phyloP scores from a whole-genome alignment of 2,329 filamentous ascomycete genomes.

The Phyllosticta ampelicida region DNA sequence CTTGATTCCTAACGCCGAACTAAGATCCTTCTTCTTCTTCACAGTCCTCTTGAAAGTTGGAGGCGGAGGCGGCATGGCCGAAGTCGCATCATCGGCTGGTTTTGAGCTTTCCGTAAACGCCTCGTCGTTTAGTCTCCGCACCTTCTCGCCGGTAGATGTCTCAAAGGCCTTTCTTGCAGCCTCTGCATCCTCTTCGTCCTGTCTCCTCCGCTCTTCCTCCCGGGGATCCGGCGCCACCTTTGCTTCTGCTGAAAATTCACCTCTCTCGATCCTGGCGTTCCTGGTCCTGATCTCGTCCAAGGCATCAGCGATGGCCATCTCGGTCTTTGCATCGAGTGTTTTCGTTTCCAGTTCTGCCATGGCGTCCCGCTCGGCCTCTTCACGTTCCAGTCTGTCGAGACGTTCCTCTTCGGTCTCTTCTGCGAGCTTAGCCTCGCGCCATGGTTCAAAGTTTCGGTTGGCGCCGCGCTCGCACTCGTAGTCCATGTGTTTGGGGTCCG shows the following conservation, averaged over 20 bases:
- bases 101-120: constrained; percentile 15
- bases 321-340: constrained; percentile 80
- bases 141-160: constrained; percentile 12
- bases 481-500: constrained; percentile 90
- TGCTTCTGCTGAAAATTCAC: constrained; percentile 51
- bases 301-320: constrained; percentile 95
- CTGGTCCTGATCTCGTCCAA: constrained; percentile 87
- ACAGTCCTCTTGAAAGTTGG: constrained; percentile 64
- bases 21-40: constrained; percentile 80
- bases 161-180: constrained; percentile 69
- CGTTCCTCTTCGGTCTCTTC: constrained; percentile 82
- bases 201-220: constrained; percentile 48
- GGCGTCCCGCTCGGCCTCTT: constrained; percentile 72
- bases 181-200: constrained; percentile 76
- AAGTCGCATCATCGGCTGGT: constrained; percentile 26
- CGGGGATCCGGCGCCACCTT: constrained; percentile 42
- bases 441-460: constrained; percentile 87
- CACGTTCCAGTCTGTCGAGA: constrained; percentile 69
- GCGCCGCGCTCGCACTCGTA: constrained; percentile 74
- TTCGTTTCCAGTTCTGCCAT: constrained; percentile 96
- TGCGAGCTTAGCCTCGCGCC: constrained; percentile 56
- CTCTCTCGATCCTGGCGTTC: constrained; percentile 78
- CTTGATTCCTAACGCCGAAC: constrained; percentile 72
- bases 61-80: constrained; percentile 35
- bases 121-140: constrained; percentile 13